These are phyloP conservation scores for Linnemannia hyalina DNA, from an alignment of 192 early-diverging fungal genomes.

Conservation along the genomic window DNA sequence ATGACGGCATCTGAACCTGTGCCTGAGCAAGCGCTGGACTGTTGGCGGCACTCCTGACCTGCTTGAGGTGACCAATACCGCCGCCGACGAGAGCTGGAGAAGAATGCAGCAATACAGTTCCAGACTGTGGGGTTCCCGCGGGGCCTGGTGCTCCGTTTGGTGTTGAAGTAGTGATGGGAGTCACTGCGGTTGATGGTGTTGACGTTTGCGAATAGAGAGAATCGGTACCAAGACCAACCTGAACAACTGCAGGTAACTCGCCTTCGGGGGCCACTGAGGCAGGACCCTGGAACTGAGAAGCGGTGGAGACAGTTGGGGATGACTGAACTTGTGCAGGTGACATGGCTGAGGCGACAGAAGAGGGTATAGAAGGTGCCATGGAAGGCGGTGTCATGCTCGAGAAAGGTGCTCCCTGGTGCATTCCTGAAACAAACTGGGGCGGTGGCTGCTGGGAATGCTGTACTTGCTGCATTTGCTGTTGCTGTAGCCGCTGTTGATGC, in stretches of 20 bases:
- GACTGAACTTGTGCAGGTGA: background rate
- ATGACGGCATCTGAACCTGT: slow-evolving; percentile 24
- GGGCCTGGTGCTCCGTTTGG: background rate
- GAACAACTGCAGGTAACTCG: background rate
- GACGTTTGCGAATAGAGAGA: slow-evolving; percentile 13
- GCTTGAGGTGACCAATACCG: slow-evolving; percentile 14
- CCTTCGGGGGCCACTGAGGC: background rate
- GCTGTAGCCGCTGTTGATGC: slow-evolving; percentile 20
- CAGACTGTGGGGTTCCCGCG: background rate
- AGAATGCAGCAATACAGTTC: slow-evolving; percentile 8
- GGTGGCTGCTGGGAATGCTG: background rate
- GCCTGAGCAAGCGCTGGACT: slow-evolving; percentile 41
- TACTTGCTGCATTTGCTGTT: slow-evolving; percentile 2
- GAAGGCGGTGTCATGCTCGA: background rate
- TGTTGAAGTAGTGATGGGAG: background rate
- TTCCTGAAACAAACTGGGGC: background rate
- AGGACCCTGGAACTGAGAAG: slow-evolving; percentile 15
- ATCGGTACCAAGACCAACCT: background rate
- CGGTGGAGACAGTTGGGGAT: slow-evolving; percentile 2
- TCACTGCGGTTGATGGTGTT: background rate
- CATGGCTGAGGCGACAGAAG: slow-evolving; percentile 10
- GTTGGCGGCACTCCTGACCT: slow-evolving; percentile 14
- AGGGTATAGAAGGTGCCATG: slow-evolving; percentile 23
- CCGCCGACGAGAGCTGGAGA: slow-evolving; percentile 17
- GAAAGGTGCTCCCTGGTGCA: background rate